Evolutionary conservation across 2,329 filamentous ascomycete species (phyloP).

Genomic region (Neospermospora avenae): DNA sequence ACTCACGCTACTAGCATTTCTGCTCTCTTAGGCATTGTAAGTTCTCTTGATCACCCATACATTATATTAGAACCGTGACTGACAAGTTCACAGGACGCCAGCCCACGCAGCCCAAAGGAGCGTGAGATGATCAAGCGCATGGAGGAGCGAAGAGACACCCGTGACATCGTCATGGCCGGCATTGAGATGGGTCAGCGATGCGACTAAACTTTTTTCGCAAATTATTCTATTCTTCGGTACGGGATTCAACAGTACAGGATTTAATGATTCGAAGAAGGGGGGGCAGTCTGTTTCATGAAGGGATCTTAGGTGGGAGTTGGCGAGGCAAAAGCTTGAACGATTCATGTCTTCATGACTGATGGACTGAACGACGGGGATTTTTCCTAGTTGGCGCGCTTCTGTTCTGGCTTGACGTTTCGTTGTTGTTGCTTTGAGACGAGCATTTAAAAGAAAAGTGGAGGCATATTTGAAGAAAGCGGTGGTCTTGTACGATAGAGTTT

Average conservation of each 20-base stretch:
- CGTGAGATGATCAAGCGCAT: slow-evolving; percentile 54
- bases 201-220: slow-evolving; percentile 19
- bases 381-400: slow-evolving; percentile 11
- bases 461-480: slow-evolving; percentile 1
- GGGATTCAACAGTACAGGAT: slow-evolving; percentile 5
- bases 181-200: slow-evolving; percentile 20
- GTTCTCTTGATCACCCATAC: background rate
- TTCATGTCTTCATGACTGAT: slow-evolving; percentile 14
- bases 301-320: slow-evolving; percentile 7
- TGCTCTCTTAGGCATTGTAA: slow-evolving; percentile 54
- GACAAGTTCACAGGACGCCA: slow-evolving; percentile 42
- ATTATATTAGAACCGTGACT: background rate
- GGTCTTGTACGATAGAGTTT: slow-evolving; percentile 14
- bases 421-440: slow-evolving; percentile 9
- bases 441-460: slow-evolving; percentile 2
- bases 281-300: slow-evolving; percentile 12
- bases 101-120: slow-evolving; percentile 54
- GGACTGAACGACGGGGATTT: slow-evolving; percentile 8
- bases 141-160: slow-evolving; percentile 43
- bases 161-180: slow-evolving; percentile 28
- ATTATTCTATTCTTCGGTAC: slow-evolving; percentile 17
- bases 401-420: slow-evolving; percentile 11
- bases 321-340: background rate
- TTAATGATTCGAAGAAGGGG: slow-evolving; percentile 16
- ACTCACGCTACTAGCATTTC: slow-evolving; percentile 52